Percentiles rank a stretch among this genome's conserved stretches.
Conservation (phyloP, 768 basidiomycete species). For the Sarcomyxa edulis region DNA sequence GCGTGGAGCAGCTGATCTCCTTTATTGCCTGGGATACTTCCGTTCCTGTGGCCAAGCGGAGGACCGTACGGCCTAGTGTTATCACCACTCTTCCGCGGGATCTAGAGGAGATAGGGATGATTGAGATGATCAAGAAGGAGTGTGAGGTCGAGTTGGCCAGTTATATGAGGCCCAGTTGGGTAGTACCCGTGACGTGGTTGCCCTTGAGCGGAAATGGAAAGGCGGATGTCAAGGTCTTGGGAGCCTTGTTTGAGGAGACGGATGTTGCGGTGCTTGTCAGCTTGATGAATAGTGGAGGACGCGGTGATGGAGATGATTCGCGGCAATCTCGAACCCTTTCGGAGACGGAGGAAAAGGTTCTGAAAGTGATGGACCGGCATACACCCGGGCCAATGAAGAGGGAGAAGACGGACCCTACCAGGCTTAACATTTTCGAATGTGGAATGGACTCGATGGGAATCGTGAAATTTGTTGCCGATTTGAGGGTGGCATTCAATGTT, state of each 20-base stretch:
- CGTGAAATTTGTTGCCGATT: too few relatives aligned
- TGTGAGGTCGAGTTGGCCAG: slow-evolving; percentile 38
- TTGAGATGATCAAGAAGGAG: slow-evolving; percentile 24
- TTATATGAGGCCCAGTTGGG: slow-evolving; percentile 48
- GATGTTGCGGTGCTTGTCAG: slow-evolving; percentile 17
- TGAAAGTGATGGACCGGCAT: slow-evolving; percentile 17
- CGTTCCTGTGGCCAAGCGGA: slow-evolving; percentile 30
- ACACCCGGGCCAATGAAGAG: too few relatives aligned
- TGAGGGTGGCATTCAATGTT: too few relatives aligned
- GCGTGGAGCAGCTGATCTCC: slow-evolving; percentile 38
- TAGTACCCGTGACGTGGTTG: slow-evolving; percentile 42
- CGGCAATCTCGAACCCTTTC: too few relatives aligned
- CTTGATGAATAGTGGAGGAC: slow-evolving; percentile 13
- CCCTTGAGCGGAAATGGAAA: slow-evolving; percentile 37
- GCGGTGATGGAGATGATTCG: too few relatives aligned
- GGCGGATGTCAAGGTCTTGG: slow-evolving; percentile 28
- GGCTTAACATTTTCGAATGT: too few relatives aligned
- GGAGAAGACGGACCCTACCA: too few relatives aligned
- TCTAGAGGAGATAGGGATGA: too few relatives aligned
- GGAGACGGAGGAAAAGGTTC: slow-evolving; percentile 14
- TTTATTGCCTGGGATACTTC: slow-evolving; percentile 37
- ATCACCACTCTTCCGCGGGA: slow-evolving; percentile 16
- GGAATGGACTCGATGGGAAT: too few relatives aligned
- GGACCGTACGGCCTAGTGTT: slow-evolving; percentile 18
- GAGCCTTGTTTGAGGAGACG: slow-evolving; percentile 21